These are phyloP conservation scores for Aspergillus neoniger DNA, from an alignment of 2,329 filamentous ascomycete genomes.

Conservation along the genomic window DNA sequence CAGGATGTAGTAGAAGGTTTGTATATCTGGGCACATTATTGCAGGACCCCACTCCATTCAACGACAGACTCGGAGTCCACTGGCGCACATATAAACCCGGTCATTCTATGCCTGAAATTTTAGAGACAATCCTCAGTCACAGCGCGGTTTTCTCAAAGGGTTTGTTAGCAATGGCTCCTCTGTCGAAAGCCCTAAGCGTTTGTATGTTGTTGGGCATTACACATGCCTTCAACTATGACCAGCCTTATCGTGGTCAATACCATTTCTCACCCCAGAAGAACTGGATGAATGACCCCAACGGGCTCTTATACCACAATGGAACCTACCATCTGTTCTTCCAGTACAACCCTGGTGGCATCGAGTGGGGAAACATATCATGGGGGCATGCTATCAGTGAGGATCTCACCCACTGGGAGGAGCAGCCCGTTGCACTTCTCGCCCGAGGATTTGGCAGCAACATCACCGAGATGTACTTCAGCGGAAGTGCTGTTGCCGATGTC, in stretches of 20 bases:
- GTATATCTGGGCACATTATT: not conserved
- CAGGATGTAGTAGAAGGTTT: not conserved
- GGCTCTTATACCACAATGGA: constrained; percentile 11
- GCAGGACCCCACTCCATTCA: not conserved
- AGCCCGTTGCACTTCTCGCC: constrained; percentile 36
- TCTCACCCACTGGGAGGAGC: constrained; percentile 27
- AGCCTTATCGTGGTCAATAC: constrained; percentile 12
- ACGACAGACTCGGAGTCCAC: not conserved
- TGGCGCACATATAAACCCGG: not conserved
- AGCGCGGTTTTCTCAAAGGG: not conserved
- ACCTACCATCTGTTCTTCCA: constrained; percentile 58
- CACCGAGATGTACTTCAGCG: constrained; percentile 53
- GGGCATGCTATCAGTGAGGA: constrained; percentile 57
- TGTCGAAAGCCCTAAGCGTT: not conserved
- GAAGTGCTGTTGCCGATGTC: constrained; percentile 60
- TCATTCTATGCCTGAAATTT: not conserved
- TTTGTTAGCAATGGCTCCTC: not conserved
- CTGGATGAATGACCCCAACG: constrained; percentile 22
- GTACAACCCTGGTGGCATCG: constrained; percentile 45
- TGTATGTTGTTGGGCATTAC: not conserved
- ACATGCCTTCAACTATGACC: not conserved
- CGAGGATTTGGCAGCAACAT: constrained; percentile 48
- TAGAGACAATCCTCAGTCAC: not conserved
- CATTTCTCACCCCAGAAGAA: constrained; percentile 12
- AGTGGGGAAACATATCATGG: constrained; percentile 50